These are phyloP conservation scores for Novymonas esmeraldas DNA, from an alignment of 208 protist species.

Conservation along the genomic window DNA sequence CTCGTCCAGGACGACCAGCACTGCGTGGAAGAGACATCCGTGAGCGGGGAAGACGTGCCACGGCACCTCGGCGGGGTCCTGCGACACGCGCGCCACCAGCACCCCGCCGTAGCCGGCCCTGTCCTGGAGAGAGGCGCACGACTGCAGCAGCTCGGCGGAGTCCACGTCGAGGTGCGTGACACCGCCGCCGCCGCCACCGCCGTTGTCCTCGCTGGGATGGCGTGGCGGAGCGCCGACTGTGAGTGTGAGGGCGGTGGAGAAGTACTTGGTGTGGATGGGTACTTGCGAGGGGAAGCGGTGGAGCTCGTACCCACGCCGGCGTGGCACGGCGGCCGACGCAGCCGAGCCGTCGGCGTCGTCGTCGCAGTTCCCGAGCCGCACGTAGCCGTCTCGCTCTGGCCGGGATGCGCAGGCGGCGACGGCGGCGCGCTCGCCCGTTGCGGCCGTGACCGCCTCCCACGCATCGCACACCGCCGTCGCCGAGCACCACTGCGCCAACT, in stretches of 20 bases:
- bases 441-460: slow-evolving; percentile 5
- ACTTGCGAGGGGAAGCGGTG: slow-evolving; percentile 10
- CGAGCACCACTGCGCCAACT: slow-evolving; percentile 35
- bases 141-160: no score
- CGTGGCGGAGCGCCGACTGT: neutral
- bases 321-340: neutral
- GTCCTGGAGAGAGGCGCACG: neutral
- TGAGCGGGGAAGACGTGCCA: slow-evolving; percentile 46
- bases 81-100: slow-evolving; percentile 34
- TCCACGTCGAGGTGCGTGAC: no score
- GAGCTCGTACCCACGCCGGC: neutral
- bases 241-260: slow-evolving; percentile 1
- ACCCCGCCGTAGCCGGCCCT: slow-evolving; percentile 36
- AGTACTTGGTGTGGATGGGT: slow-evolving; percentile 15
- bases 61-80: slow-evolving; percentile 35
- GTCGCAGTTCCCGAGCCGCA: neutral
- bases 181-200: slow-evolving; percentile 1
- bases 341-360: neutral
- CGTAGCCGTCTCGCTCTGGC: neutral
- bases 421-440: neutral
- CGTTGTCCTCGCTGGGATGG: neutral
- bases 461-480: slow-evolving; percentile 7
- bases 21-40: slow-evolving; percentile 38
- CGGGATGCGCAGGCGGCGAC: neutral
- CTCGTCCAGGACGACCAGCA: slow-evolving; percentile 32